phyloP scores from a whole-genome alignment of 202 grass and related monocot genomes.

The Eragrostis tef region DNA sequence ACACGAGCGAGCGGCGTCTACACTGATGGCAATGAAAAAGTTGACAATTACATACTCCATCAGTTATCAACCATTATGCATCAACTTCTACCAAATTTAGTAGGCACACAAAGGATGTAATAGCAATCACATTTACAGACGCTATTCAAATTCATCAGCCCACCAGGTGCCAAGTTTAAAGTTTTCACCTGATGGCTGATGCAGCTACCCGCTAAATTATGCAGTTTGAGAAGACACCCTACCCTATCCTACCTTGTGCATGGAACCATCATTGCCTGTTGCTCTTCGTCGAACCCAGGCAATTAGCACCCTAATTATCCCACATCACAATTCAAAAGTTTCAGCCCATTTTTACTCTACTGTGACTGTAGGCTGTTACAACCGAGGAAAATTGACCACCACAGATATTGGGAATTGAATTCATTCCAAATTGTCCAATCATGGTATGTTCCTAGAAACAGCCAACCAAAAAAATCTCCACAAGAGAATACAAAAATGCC shows the following conservation, averaged over 20 bases:
- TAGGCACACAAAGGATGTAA: neutral
- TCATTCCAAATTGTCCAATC: conserved; percentile 49
- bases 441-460: conserved; percentile 28
- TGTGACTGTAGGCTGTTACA: neutral
- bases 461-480: conserved; percentile 22
- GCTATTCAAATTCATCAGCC: neutral
- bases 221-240: no score
- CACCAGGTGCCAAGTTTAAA: neutral
- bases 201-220: neutral
- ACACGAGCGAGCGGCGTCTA: neutral
- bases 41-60: neutral
- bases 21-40: neutral
- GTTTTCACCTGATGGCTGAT: neutral
- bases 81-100: neutral
- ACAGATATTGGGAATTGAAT: conserved; percentile 15
- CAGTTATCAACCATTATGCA: neutral
- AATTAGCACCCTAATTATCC: neutral
- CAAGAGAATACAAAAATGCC: conserved; percentile 53
- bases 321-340: neutral
- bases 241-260: neutral
- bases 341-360: neutral
- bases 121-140: neutral
- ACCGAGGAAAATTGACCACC: neutral
- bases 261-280: neutral
- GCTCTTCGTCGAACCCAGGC: neutral